Conservation (phyloP, 768 basidiomycete genomes). For the Kwoniella pini region DNA sequence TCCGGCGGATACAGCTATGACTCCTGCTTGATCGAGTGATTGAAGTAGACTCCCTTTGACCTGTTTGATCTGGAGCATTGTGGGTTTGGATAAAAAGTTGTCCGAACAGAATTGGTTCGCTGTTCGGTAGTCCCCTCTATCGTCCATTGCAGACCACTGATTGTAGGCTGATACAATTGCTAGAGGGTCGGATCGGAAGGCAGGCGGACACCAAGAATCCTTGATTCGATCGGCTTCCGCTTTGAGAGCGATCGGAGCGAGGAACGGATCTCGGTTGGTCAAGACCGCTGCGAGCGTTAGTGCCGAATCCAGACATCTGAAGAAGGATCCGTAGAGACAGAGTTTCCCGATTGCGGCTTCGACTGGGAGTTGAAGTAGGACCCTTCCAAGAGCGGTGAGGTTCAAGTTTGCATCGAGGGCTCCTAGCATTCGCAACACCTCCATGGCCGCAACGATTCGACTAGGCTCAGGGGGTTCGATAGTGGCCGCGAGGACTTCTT, state of each 20-base stretch:
- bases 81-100: constrained; percentile 88
- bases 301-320: constrained; percentile 76
- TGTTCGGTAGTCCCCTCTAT: constrained; percentile 63
- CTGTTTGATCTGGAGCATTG: constrained; percentile 75
- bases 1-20: constrained; percentile 78
- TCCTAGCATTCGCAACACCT: constrained; percentile 77
- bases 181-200: constrained; percentile 78
- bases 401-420: constrained; percentile 74
- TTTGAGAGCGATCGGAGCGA: constrained; percentile 76
- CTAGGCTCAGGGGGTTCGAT: constrained; percentile 84
- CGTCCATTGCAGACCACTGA: constrained; percentile 73
- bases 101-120: constrained; percentile 76
- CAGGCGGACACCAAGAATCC: constrained; percentile 70
- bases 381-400: constrained; percentile 81
- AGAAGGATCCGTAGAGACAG: constrained; percentile 85
- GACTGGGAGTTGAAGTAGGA: constrained; percentile 84
- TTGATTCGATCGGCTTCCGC: constrained; percentile 70
- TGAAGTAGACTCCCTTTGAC: constrained; percentile 76
- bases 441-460: constrained; percentile 77
- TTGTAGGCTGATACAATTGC: constrained; percentile 79
- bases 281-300: constrained; percentile 88
- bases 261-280: constrained; percentile 85
- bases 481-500: constrained; percentile 77
- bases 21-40: constrained; percentile 73
- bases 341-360: constrained; percentile 87